These are phyloP conservation scores for Kodamaea leandrae DNA, from an alignment of 805 yeast genomes.

Conservation along the genomic window DNA sequence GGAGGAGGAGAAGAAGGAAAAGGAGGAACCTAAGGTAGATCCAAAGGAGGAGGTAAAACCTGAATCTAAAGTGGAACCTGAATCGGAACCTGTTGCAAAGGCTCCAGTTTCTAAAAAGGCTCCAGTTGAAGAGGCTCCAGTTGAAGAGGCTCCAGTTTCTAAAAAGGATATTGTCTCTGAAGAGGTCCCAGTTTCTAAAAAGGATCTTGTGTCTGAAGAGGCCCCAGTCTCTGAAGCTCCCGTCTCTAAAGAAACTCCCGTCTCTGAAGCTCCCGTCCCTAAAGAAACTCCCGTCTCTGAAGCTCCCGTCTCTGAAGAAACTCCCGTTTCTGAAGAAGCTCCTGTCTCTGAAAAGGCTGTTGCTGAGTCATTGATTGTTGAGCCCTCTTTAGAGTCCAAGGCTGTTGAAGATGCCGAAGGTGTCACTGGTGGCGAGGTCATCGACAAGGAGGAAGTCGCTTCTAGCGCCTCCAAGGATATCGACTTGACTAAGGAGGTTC, in stretches of 20 bases:
- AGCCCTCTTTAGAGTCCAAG: background rate
- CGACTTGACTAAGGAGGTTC: background rate
- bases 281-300: background rate
- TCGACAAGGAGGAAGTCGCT: too few species aligned
- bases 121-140: background rate
- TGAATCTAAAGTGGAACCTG: too few species aligned
- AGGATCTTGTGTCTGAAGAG: too few species aligned
- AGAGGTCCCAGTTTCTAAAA: background rate
- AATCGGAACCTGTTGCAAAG: too few species aligned
- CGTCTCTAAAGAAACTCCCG: background rate
- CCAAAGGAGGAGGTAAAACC: conserved; percentile 3
- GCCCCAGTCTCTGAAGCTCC: background rate
- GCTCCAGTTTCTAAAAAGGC: too few species aligned
- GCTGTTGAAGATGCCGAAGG: background rate
- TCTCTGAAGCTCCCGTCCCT: too few species aligned
- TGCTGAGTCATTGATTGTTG: background rate
- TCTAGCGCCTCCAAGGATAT: background rate
- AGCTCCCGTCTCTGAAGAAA: too few species aligned
- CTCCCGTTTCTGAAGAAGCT: background rate
- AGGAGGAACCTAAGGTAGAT: background rate
- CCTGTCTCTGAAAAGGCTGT: background rate
- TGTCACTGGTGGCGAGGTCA: background rate
- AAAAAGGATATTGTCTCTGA: background rate
- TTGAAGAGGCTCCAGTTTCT: too few species aligned
- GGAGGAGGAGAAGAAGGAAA: background rate